Evolutionary conservation across 352 stramenopile species (phyloP).

Genomic region (Phytopythium helicoides): DNA sequence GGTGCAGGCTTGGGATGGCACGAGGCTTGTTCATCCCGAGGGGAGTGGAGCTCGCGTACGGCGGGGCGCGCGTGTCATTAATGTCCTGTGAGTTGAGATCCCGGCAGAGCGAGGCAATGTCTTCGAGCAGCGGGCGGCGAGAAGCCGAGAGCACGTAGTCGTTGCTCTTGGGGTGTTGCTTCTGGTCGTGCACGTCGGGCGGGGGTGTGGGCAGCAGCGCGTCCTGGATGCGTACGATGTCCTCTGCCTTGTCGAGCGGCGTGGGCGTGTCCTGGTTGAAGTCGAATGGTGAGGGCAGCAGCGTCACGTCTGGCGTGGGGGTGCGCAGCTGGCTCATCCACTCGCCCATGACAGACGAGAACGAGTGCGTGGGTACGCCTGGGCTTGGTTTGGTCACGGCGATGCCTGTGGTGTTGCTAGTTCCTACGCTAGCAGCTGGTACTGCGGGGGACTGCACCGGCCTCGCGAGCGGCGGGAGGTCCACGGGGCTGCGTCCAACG

Average conservation of each 20-base stretch:
- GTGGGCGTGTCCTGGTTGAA: constrained; percentile 78
- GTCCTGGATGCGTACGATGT: constrained; percentile 70
- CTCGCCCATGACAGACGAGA: constrained; percentile 72
- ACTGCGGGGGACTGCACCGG: not conserved
- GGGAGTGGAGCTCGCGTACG: not conserved
- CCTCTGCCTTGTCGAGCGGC: constrained; percentile 64
- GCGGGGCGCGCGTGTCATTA: constrained; percentile 7
- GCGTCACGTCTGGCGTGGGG: constrained; percentile 74
- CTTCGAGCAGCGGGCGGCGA: constrained; percentile 60
- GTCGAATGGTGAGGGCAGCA: constrained; percentile 75
- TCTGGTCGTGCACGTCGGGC: constrained; percentile 53
- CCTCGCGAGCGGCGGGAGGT: constrained; percentile 16
- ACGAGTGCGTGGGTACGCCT: constrained; percentile 20
- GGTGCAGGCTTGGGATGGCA: constrained; percentile 1
- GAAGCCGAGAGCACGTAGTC: constrained; percentile 51
- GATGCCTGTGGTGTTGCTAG: constrained; percentile 13
- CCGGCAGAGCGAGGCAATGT: constrained; percentile 76
- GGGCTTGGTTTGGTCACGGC: constrained; percentile 16
- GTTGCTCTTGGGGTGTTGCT: constrained; percentile 56
- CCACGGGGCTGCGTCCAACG: constrained; percentile 35
- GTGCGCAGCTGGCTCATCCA: constrained; percentile 81
- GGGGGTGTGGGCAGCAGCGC: constrained; percentile 71
- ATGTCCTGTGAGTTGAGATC: constrained; percentile 75
- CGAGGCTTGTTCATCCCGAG: not conserved
- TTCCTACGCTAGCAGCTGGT: not conserved